Evolutionary conservation across 179 eudicot genomes (phyloP).

Genomic region (Silene vulgaris): DNA sequence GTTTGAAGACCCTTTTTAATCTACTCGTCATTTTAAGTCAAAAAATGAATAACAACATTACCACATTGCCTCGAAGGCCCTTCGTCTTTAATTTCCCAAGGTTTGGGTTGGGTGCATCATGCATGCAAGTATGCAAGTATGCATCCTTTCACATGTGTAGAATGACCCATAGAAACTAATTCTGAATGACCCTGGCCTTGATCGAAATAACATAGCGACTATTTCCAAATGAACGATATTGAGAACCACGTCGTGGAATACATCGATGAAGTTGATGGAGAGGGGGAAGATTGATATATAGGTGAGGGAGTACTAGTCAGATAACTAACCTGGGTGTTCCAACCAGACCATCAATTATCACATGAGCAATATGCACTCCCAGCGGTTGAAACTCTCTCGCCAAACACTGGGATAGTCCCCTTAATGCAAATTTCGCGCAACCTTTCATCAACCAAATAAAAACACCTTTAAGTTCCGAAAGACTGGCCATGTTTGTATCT

Average conservation of each 20-base stretch:
- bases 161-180: too few species aligned
- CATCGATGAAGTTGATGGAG: not conserved
- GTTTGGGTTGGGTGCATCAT: too few species aligned
- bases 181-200: too few species aligned
- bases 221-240: not conserved
- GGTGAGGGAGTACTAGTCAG: not conserved
- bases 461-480: too few species aligned
- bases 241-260: too few species aligned
- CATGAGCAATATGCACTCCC: constrained; percentile 79
- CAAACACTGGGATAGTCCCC: constrained; percentile 70
- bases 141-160: too few species aligned
- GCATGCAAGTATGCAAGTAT: too few species aligned
- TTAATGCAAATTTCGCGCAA: constrained; percentile 78
- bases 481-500: too few species aligned
- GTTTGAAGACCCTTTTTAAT: not conserved
- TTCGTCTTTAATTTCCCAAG: too few species aligned
- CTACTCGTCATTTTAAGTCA: too few species aligned
- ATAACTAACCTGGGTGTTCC: constrained; percentile 51
- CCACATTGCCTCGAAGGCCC: too few species aligned
- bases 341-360: constrained; percentile 63
- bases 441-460: constrained; percentile 35
- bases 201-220: not conserved
- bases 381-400: constrained; percentile 72
- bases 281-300: not conserved
- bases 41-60: too few species aligned